Evolutionary conservation across 2,329 filamentous ascomycete genomes (phyloP).

Genomic region (Diaporthe capsici): DNA sequence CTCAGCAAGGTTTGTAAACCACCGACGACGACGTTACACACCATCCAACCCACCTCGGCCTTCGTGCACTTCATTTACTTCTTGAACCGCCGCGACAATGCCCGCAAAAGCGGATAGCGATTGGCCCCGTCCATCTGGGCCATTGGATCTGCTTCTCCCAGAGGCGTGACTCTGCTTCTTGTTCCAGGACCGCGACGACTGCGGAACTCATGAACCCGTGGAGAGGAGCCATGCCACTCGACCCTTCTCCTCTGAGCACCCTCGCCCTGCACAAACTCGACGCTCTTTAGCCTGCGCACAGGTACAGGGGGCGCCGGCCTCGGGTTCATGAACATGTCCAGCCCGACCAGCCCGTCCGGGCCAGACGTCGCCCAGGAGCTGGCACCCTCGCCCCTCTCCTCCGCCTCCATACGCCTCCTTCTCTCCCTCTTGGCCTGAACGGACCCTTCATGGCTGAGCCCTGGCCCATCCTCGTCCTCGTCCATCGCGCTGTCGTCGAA

Average conservation of each 20-base stretch:
- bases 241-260: neutral
- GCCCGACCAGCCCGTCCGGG: neutral
- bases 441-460: neutral
- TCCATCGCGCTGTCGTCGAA: neutral
- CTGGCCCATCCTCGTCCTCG: neutral
- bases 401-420: neutral
- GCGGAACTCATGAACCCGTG: neutral
- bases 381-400: neutral
- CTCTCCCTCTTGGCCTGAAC: neutral
- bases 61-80: neutral
- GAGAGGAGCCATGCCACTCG: neutral
- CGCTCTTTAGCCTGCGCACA: neutral
- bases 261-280: too few species aligned
- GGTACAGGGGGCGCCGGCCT: neutral
- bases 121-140: neutral
- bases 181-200: neutral
- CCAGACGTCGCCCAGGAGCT: neutral
- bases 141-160: neutral
- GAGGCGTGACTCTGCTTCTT: too few species aligned
- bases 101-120: neutral
- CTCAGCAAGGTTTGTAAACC: neutral
- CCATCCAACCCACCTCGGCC: neutral
- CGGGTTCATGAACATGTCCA: neutral
- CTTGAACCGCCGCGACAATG: neutral
- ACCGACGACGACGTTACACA: neutral